Evolutionary conservation across 2,329 filamentous ascomycete genomes (phyloP), one percentile per base, ranked within the genome.

Genomic region (Aspergillus sp.): DNA sequence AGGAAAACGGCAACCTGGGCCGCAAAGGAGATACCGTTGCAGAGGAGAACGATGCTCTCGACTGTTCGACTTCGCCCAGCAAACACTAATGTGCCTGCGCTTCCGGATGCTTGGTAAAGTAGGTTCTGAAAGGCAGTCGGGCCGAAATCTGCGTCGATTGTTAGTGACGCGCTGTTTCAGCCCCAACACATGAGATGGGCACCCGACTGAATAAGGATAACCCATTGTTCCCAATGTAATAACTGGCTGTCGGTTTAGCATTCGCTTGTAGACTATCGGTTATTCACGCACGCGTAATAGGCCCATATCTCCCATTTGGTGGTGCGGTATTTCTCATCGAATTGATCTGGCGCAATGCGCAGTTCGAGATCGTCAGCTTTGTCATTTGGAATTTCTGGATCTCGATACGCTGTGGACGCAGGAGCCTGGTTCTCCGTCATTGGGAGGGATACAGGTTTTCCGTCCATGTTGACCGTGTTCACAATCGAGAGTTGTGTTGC

Each of bases 141-240:
- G 2, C 78, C 83, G 64, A 85, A 86, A 63, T 84, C 70, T 72
- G 55, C 13, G 17, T 10, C 19, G 13, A 24, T 8, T 32, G 45
- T 57, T 45, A 53, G 32, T 13, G 16, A 38, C 16, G 35, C 35
- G 35, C 16, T 22, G 20, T 6, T 30, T 32, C 32, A 11, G 13
- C 26, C 9, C 24, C 19, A 9, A 41, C 13, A 38, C 33, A 19
- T 14, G 26, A 6, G 44, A 26, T 30, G 30, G 24, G 32, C 33
- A n/a, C 51, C 66, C 45, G 54, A 73, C 70, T 86, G 78, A 85
- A 86, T 46, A 81, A 73, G 8, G 78, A 78, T 55, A 78, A 77
- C 5, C 84, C 84, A 65, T 87, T 87, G 63, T 85, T 82, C 44
- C 85, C 85, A 47, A 87, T 79, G 63, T 87, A 87, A 68, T 87